These are phyloP conservation scores for Leishmania amazonensis DNA, from an alignment of 208 protist species.

Conservation along the genomic window DNA sequence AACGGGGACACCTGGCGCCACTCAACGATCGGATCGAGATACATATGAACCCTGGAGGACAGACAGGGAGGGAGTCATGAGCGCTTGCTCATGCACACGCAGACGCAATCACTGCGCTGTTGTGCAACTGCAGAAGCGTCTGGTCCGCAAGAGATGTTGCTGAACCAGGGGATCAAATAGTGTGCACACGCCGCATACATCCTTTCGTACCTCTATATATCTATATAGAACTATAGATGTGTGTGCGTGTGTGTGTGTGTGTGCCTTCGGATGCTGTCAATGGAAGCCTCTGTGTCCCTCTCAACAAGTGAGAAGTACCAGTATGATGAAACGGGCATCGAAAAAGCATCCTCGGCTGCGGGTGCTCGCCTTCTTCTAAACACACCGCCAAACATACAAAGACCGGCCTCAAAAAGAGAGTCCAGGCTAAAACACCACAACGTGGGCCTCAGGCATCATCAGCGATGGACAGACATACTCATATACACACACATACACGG, in stretches of 20 bases:
- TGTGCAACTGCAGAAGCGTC: not conserved
- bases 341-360: not conserved
- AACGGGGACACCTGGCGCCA: not conserved
- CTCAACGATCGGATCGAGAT: not conserved
- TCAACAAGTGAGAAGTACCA: too few species aligned
- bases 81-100: not conserved
- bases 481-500: not conserved
- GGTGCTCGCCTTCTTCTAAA: not conserved
- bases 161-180: too few species aligned
- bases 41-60: not conserved
- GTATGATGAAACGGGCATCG: not conserved
- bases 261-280: not conserved
- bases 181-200: not conserved
- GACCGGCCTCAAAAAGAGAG: too few species aligned
- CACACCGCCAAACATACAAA: not conserved
- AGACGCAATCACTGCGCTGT: not conserved
- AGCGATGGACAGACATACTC: not conserved
- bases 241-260: not conserved
- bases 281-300: not conserved
- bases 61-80: not conserved
- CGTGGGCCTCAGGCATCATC: not conserved
- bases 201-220: too few species aligned
- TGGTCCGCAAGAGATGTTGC: not conserved
- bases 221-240: not conserved
- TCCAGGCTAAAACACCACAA: not conserved